Evolutionary conservation across 495 filamentous ascomycete genomes (phyloP), one percentile per base, ranked within the genome.

Genomic region (Penicillium tannophilum): DNA sequence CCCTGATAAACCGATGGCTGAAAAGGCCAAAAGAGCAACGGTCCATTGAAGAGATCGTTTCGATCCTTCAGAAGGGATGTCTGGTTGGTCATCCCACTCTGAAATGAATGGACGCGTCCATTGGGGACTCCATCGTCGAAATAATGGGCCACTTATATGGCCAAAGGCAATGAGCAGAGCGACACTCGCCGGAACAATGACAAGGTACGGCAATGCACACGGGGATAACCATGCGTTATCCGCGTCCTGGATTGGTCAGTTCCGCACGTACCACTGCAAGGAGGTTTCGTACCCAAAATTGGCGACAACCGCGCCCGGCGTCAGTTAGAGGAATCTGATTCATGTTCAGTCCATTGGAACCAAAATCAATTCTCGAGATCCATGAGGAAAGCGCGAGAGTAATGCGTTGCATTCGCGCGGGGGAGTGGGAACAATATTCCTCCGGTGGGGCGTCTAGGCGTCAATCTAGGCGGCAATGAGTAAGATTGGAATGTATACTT

Each of bases 51-150:
- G 59, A 20, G 66, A 61, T 17, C 65, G 63, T 28, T 63, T 69
- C n/a, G 67, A 62, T 7, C 36, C 56, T 11, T 66, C 67, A 36
- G 59, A 26, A n/a, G 54, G 55, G 6, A 76, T 46, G 7, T 79
- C 73, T 39, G 63, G 56, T 24, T 50, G 55, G 54, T 72, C 70
- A 24, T 70, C 66, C 48, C 82, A 70, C 59, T 80, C 70, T 4
- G 58, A 57, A 12, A 84, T 65, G 54, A 86, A 86, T 8, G 77
- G 66, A 36, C 58, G 64, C 4, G 76, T 75, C 83, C 82, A 87
- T 68, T 61, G 67, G 17, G 84, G 83, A 11, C 69, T 67, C 66
- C 69, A 71, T 43, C 61, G 59, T 46, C 66, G 56, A 0, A 63
- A 45, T 26, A 69, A 52, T 14, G 65, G 60, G 6, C 58, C 50